These are phyloP conservation scores for Blastomyces gilchristii DNA, from an alignment of 2,329 filamentous ascomycete genomes.

Conservation along the genomic window DNA sequence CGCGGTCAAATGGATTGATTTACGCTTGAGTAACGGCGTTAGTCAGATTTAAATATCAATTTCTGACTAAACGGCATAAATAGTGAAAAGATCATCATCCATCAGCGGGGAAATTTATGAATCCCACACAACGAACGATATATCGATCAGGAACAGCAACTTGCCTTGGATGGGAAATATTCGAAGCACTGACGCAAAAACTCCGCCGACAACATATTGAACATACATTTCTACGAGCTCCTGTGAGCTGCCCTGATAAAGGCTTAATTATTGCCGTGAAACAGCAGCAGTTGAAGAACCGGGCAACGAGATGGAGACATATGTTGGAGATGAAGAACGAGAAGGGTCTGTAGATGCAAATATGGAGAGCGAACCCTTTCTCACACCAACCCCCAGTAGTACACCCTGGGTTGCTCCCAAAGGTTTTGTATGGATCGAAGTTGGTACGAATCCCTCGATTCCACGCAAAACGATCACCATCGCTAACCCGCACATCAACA, in stretches of 20 bases:
- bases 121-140: neutral
- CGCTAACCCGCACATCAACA: slow-evolving; percentile 13
- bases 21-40: neutral
- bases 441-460: slow-evolving; percentile 28
- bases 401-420: slow-evolving; percentile 40
- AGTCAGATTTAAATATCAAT: neutral
- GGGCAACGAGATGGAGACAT: neutral
- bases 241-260: neutral
- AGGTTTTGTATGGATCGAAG: slow-evolving; percentile 50
- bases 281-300: neutral
- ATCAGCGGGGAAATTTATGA: neutral
- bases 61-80: neutral
- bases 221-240: neutral
- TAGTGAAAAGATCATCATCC: neutral
- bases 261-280: neutral
- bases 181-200: neutral
- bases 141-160: neutral
- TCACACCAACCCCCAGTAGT: slow-evolving; percentile 11
- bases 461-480: neutral
- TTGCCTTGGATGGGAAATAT: neutral
- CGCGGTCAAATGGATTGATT: no score
- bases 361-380: slow-evolving; percentile 21
- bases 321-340: slow-evolving; percentile 2
- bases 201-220: neutral
- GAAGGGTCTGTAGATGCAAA: slow-evolving; percentile 5